Evolutionary conservation across 1,139 yeast genomes (phyloP).

Genomic region (Blastobotrys proliferans): DNA sequence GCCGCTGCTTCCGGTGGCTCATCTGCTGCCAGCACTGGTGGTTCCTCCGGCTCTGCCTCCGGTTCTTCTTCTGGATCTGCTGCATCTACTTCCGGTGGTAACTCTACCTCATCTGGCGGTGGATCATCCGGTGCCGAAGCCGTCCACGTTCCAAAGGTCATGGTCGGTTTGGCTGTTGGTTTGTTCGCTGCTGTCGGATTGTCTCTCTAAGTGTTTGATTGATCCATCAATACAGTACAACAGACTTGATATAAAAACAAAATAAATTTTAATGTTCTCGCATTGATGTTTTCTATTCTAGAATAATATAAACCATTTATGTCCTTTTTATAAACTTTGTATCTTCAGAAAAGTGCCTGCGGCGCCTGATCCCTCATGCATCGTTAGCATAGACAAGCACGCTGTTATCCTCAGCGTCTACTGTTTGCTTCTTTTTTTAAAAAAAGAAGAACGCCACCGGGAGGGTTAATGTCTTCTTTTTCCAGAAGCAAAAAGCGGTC

Average conservation of each 20-base stretch:
- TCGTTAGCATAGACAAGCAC: no score
- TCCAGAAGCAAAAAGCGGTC: no score
- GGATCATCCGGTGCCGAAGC: slow-evolving; percentile 11
- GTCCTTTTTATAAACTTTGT: not conserved
- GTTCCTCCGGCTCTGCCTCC: slow-evolving; percentile 16
- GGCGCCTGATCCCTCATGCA: no score
- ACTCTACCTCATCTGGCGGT: slow-evolving; percentile 12
- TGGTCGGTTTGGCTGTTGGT: slow-evolving; percentile 20
- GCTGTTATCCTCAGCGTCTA: no score
- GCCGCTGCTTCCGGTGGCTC: slow-evolving; percentile 15
- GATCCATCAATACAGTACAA: not conserved
- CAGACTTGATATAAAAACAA: not conserved
- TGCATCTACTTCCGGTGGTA: slow-evolving; percentile 6
- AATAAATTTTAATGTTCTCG: not conserved
- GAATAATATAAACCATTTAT: not conserved
- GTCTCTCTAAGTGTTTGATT: slow-evolving; percentile 9
- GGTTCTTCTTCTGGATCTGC: slow-evolving; percentile 13
- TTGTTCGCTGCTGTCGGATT: slow-evolving; percentile 21
- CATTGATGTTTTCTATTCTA: not conserved
- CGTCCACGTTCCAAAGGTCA: slow-evolving; percentile 19
- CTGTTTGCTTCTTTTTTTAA: no score
- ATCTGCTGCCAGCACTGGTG: slow-evolving; percentile 15
- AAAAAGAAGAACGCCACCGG: no score
- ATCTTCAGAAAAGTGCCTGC: not conserved
- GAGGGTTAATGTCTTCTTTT: no score